These are phyloP conservation scores for Quercus robur DNA, from an alignment of 306 rosid species.

Conservation along the genomic window DNA sequence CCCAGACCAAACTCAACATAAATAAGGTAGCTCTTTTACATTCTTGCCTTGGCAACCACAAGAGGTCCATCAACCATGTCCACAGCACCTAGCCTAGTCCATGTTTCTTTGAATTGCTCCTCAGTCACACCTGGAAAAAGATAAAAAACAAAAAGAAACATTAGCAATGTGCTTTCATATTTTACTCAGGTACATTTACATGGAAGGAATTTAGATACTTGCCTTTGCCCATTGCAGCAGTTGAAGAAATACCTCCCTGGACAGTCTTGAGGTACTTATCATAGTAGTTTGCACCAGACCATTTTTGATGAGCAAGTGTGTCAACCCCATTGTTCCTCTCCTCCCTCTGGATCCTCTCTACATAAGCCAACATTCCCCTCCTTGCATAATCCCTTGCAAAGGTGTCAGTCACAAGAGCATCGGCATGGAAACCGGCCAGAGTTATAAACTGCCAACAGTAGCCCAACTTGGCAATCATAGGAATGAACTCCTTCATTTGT, in stretches of 20 bases:
- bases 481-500: conserved; percentile 81
- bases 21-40: conserved; percentile 32
- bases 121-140: conserved; percentile 80
- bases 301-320: conserved; percentile 95
- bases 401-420: conserved; percentile 70
- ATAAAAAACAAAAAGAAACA: neutral
- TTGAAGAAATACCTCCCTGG: conserved; percentile 91
- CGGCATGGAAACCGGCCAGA: conserved; percentile 83
- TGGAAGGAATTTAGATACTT: conserved; percentile 9
- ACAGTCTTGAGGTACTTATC: conserved; percentile 93
- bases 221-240: conserved; percentile 99
- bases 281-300: conserved; percentile 96
- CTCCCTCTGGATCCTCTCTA: conserved; percentile 91
- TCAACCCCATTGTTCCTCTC: conserved; percentile 90
- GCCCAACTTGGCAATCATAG: conserved; percentile 74
- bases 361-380: conserved; percentile 93
- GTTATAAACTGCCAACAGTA: conserved; percentile 95
- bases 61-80: conserved; percentile 47
- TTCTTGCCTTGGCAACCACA: conserved; percentile 81
- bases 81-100: conserved; percentile 78
- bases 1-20: neutral
- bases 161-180: neutral
- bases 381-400: conserved; percentile 78
- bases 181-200: neutral
- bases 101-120: conserved; percentile 85